Evolutionary conservation across 805 yeast genomes (phyloP).

Genomic region (Candida cerambycidarum): DNA sequence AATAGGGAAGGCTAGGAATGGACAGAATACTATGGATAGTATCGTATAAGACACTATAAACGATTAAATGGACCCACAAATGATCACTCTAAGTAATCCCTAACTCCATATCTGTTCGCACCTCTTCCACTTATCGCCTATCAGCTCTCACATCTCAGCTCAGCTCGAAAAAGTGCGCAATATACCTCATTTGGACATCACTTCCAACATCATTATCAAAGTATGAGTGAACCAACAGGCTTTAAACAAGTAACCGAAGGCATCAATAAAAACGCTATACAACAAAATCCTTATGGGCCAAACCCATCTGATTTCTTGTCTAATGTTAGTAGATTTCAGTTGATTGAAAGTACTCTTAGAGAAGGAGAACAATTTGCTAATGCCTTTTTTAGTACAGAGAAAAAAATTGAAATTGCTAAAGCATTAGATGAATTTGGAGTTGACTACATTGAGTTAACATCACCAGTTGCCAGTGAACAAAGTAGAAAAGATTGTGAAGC

Average conservation of each 20-base stretch:
- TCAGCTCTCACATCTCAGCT: too few species aligned
- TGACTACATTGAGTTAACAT: conserved; percentile 59
- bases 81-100: too few species aligned
- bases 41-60: too few species aligned
- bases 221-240: conserved; percentile 32
- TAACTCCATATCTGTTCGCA: too few species aligned
- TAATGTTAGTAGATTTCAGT: conserved; percentile 51
- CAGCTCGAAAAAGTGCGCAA: too few species aligned
- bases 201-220: too few species aligned
- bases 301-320: conserved; percentile 58
- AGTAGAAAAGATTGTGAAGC: conserved; percentile 58
- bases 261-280: conserved; percentile 23
- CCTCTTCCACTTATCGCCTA: too few species aligned
- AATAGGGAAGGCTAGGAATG: too few species aligned
- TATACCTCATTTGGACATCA: too few species aligned
- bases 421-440: conserved; percentile 63
- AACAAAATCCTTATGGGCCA: conserved; percentile 55
- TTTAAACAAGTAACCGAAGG: conserved; percentile 39
- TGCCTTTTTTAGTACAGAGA: conserved; percentile 58
- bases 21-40: too few species aligned
- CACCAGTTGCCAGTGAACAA: conserved; percentile 61
- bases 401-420: conserved; percentile 57
- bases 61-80: too few species aligned
- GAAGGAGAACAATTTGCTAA: conserved; percentile 67
- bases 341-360: conserved; percentile 59